These are phyloP conservation scores for Fusarium tupiense DNA, from an alignment of 2,329 filamentous ascomycete species.

Conservation along the genomic window DNA sequence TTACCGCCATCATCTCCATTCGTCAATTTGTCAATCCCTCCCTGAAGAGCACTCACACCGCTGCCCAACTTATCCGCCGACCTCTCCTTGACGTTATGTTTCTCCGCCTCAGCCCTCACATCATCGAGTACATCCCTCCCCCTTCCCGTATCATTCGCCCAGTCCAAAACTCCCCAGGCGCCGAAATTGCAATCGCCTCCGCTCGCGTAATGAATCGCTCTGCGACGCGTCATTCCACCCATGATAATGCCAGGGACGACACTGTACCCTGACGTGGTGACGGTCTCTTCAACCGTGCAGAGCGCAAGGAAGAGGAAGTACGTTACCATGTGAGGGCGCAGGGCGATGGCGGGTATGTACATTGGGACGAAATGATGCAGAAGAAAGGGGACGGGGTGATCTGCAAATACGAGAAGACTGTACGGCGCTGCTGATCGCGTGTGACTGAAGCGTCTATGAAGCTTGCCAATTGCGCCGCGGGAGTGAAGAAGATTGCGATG, in stretches of 20 bases:
- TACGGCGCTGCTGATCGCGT: slow-evolving; percentile 64
- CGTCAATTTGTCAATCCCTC: slow-evolving; percentile 46
- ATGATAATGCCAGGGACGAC: slow-evolving; percentile 64
- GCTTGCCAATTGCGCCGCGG: slow-evolving; percentile 48
- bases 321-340: slow-evolving; percentile 77
- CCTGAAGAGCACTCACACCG: slow-evolving; percentile 48
- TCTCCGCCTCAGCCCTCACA: slow-evolving; percentile 64
- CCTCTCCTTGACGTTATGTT: slow-evolving; percentile 61
- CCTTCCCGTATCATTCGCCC: slow-evolving; percentile 65
- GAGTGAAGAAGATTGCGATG: slow-evolving; percentile 78
- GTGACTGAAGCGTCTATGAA: slow-evolving; percentile 62
- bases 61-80: slow-evolving; percentile 47
- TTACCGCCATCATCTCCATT: slow-evolving; percentile 41
- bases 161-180: slow-evolving; percentile 71
- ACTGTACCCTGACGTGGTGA: slow-evolving; percentile 75
- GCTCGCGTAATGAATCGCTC: slow-evolving; percentile 64
- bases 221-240: slow-evolving; percentile 58
- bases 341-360: slow-evolving; percentile 70
- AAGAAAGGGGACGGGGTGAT: slow-evolving; percentile 73
- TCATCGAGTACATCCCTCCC: slow-evolving; percentile 64
- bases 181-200: slow-evolving; percentile 68
- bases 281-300: slow-evolving; percentile 72
- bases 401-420: slow-evolving; percentile 71
- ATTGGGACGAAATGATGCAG: slow-evolving; percentile 71
- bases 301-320: slow-evolving; percentile 73